phyloP scores from a whole-genome alignment of 1,284 basidiomycete species.

The Ceratobasidium sp. region DNA sequence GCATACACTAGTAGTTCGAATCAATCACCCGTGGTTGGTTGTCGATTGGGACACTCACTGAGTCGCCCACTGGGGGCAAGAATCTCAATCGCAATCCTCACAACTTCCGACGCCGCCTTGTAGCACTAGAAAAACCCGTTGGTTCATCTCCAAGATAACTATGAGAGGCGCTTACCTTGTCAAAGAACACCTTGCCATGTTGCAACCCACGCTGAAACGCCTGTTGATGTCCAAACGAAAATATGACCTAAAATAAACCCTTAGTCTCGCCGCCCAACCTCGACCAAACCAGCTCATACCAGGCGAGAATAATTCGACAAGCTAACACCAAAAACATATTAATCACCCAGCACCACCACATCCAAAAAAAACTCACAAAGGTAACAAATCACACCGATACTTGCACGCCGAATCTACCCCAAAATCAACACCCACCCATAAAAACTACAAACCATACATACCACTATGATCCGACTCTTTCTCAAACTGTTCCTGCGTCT shows the following conservation, averaged over 20 bases:
- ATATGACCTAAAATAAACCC: slow-evolving; percentile 65
- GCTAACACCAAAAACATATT: slow-evolving; percentile 58
- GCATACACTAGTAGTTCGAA: slow-evolving; percentile 62
- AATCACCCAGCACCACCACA: slow-evolving; percentile 49
- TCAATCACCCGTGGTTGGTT: not conserved
- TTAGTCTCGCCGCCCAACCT: not conserved
- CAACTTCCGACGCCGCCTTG: slow-evolving; percentile 75
- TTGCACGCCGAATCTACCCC: slow-evolving; percentile 67
- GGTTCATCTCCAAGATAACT: not conserved
- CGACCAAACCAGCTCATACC: slow-evolving; percentile 52
- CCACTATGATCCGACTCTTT: slow-evolving; percentile 68
- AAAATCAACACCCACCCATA: not conserved
- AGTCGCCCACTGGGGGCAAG: slow-evolving; percentile 81
- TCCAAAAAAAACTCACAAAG: slow-evolving; percentile 70
- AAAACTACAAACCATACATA: slow-evolving; percentile 52
- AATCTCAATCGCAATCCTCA: slow-evolving; percentile 72
- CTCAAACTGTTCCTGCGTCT: slow-evolving; percentile 71
- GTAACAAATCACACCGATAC: slow-evolving; percentile 76
- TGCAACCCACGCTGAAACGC: slow-evolving; percentile 76
- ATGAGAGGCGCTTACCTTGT: slow-evolving; percentile 63
- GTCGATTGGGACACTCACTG: slow-evolving; percentile 56
- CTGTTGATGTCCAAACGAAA: slow-evolving; percentile 86
- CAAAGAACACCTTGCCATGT: slow-evolving; percentile 74
- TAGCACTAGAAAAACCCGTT: slow-evolving; percentile 67
- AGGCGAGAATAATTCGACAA: slow-evolving; percentile 81